Evolutionary conservation across 2,329 filamentous ascomycete genomes (phyloP).

Genomic region (Cordyceps tenuipes): DNA sequence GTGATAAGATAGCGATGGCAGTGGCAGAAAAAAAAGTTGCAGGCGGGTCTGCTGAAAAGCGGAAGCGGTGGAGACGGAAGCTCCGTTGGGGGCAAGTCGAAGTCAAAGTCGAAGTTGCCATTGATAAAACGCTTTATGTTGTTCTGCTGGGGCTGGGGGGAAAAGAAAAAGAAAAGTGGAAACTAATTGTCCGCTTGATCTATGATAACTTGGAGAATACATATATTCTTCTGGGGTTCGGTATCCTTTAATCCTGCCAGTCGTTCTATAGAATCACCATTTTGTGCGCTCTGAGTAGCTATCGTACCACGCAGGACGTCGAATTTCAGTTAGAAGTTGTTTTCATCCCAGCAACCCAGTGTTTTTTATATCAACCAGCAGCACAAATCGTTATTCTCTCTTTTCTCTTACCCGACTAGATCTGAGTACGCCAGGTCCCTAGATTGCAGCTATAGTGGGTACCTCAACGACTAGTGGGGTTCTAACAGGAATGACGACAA

Average conservation of each 20-base stretch:
- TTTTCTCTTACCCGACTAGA: background rate
- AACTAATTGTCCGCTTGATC: too few relatives aligned
- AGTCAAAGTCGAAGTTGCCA: background rate
- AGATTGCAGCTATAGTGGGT: background rate
- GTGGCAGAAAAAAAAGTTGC: conserved; percentile 10
- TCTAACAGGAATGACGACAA: background rate
- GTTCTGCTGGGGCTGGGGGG: background rate
- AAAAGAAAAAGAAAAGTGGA: too few relatives aligned
- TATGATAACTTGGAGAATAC: too few relatives aligned
- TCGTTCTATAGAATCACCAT: too few relatives aligned
- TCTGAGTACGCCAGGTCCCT: background rate
- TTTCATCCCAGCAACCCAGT: too few relatives aligned
- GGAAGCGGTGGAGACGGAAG: conserved; percentile 6
- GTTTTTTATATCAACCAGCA: too few relatives aligned
- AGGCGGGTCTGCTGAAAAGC: background rate
- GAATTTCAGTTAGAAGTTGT: too few relatives aligned
- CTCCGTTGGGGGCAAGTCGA: background rate
- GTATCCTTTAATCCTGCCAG: too few relatives aligned
- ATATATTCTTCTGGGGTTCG: too few relatives aligned
- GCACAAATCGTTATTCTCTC: background rate
- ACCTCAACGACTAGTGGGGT: conserved; percentile 2
- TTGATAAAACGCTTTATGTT: background rate
- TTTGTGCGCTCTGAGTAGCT: too few relatives aligned
- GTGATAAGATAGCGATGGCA: conserved; percentile 6
- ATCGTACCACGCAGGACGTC: too few relatives aligned